Percentiles rank a stretch among this genome's conserved stretches.
phyloP scores from a whole-genome alignment of 2,329 filamentous ascomycete genomes.

The Colletotrichum horii region DNA sequence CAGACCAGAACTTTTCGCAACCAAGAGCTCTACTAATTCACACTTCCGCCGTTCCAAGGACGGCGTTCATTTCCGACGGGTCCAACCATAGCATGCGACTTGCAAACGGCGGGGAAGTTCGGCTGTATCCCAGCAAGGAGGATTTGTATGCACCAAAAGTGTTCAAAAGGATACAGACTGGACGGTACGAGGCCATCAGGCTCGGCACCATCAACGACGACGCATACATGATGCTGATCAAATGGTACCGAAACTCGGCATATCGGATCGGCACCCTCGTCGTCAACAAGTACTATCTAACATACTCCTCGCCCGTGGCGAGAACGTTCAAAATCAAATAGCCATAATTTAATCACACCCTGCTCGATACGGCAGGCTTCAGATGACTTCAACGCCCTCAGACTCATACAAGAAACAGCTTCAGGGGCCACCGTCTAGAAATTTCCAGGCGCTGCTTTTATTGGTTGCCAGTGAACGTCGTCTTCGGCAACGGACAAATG shows the following conservation, averaged over 20 bases:
- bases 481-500: neutral
- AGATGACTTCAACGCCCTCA: neutral
- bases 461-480: neutral
- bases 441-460: neutral
- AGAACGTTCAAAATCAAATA: neutral
- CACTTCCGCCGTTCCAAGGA: neutral
- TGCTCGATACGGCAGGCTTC: no score
- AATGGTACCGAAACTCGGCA: neutral
- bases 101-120: neutral
- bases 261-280: neutral
- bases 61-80: neutral
- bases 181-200: neutral
- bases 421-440: neutral
- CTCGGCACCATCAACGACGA: neutral
- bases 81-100: neutral
- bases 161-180: neutral
- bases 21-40: neutral
- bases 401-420: neutral
- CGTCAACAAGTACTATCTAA: neutral
- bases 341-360: neutral
- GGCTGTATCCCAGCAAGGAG: neutral
- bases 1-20: neutral
- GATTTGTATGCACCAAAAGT: neutral
- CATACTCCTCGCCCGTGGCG: neutral
- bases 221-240: slow-evolving; percentile 1